phyloP scores from a whole-genome alignment of 2,329 filamentous ascomycete genomes.

The Venturia oleaginea region DNA sequence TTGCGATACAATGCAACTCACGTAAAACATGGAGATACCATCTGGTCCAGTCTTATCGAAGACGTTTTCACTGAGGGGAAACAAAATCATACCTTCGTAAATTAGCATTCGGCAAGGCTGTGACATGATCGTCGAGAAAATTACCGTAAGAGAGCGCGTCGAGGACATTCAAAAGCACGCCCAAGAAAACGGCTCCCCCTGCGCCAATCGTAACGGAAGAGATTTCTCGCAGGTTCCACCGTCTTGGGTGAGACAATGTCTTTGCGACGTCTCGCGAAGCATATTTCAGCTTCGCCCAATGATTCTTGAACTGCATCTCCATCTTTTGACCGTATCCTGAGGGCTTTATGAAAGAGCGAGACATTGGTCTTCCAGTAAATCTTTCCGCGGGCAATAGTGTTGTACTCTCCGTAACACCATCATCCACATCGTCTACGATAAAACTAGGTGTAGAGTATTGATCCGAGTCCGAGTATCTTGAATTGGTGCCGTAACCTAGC shows the following conservation, averaged over 20 bases:
- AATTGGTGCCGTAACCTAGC: not conserved
- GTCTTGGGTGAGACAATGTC: not conserved
- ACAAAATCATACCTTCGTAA: constrained; percentile 71
- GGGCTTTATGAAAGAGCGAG: not conserved
- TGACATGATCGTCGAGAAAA: constrained; percentile 15
- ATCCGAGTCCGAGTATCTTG: not conserved
- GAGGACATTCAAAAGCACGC: constrained; percentile 81
- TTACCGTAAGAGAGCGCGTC: constrained; percentile 88
- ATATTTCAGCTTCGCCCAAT: constrained; percentile 7
- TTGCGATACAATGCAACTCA: constrained; percentile 92
- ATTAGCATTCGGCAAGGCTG: not conserved
- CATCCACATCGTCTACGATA: constrained; percentile 24
- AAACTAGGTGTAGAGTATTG: constrained; percentile 13
- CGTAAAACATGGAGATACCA: constrained; percentile 97
- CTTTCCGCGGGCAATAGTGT: constrained; percentile 11
- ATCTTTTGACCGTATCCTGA: not conserved
- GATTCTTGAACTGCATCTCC: constrained; percentile 6
- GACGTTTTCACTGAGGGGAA: constrained; percentile 77
- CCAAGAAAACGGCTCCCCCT: constrained; percentile 79
- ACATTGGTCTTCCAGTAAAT: constrained; percentile 4
- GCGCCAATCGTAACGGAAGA: constrained; percentile 24
- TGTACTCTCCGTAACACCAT: constrained; percentile 21
- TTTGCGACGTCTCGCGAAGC: not conserved
- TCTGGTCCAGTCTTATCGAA: constrained; percentile 83
- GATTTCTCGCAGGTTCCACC: constrained; percentile 7